phyloP scores from a whole-genome alignment of 805 yeast species.

The Allodekkera sacchari region DNA sequence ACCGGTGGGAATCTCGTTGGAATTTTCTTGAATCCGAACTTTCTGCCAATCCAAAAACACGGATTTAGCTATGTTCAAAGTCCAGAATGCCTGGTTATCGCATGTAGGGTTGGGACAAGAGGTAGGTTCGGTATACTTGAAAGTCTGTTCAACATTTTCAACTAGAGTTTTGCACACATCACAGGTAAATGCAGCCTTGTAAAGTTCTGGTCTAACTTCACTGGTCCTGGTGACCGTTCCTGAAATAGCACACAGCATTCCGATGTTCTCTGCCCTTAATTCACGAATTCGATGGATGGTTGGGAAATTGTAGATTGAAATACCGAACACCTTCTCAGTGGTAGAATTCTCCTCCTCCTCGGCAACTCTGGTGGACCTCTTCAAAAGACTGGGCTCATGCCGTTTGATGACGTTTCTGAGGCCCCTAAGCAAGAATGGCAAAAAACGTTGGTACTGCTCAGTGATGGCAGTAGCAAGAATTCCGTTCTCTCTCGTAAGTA shows the following conservation, averaged over 20 bases:
- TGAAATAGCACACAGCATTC: conserved; percentile 71
- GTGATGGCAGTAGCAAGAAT: conserved; percentile 82
- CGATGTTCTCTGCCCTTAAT: conserved; percentile 81
- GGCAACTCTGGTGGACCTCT: conserved; percentile 30
- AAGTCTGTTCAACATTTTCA: conserved; percentile 86
- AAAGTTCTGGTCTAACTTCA: conserved; percentile 93
- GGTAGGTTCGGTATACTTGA: conserved; percentile 91
- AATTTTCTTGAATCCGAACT: conserved; percentile 89
- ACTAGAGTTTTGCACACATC: conserved; percentile 79
- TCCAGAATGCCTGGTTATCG: conserved; percentile 80
- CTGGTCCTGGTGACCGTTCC: conserved; percentile 96
- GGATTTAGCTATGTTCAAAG: conserved; percentile 73
- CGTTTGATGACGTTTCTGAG: conserved; percentile 63
- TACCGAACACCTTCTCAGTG: conserved; percentile 74
- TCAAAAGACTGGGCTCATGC: conserved; percentile 65
- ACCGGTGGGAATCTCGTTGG: conserved; percentile 96
- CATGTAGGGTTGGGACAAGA: conserved; percentile 85
- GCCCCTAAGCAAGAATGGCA: conserved; percentile 76
- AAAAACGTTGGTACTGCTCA: conserved; percentile 87
- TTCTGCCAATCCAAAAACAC: conserved; percentile 95
- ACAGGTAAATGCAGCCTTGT: conserved; percentile 80
- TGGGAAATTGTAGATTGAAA: conserved; percentile 83
- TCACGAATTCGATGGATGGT: conserved; percentile 80
- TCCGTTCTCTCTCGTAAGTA: conserved; percentile 70
- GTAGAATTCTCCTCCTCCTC: conserved; percentile 28